phyloP scores from a whole-genome alignment of 257 asterid species.

The Petrea volubilis region DNA sequence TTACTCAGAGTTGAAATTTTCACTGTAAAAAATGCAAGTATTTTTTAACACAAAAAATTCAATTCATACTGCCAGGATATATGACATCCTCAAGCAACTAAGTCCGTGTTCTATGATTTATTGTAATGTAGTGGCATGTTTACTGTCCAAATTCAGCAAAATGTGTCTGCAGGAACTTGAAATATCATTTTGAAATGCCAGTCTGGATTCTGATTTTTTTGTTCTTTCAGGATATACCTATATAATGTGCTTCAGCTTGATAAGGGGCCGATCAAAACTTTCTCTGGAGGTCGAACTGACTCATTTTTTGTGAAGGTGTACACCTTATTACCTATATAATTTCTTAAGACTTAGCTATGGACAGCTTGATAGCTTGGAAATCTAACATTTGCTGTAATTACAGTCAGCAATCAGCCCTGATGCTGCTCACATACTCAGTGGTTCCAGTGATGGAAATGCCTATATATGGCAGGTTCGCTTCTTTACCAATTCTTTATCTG shows the following conservation, averaged over 20 bases:
- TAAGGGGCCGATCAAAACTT: constrained; percentile 66
- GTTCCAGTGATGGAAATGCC: constrained; percentile 96
- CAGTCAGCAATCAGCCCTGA: constrained; percentile 92
- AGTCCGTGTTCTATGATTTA: not conserved
- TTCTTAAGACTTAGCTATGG: not conserved
- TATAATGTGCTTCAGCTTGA: constrained; percentile 85
- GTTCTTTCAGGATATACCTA: constrained; percentile 71
- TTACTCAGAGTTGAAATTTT: not conserved
- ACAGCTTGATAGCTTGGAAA: constrained; percentile 14
- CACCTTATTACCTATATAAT: not conserved
- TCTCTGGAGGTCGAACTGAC: constrained; percentile 68
- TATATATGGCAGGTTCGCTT: constrained; percentile 80
- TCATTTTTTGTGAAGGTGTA: constrained; percentile 93
- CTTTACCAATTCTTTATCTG: constrained; percentile 11
- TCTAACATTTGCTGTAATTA: constrained; percentile 28
- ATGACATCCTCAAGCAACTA: not conserved
- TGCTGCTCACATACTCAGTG: constrained; percentile 90
- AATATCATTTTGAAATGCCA: not conserved
- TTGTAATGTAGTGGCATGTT: not conserved
- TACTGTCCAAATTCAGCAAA: not conserved
- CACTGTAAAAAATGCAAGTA: not conserved
- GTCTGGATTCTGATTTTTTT: constrained; percentile 1
- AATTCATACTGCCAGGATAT: not conserved
- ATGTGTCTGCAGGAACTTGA: not conserved
- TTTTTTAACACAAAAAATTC: not conserved